Evolutionary conservation across 768 basidiomycete genomes (phyloP), one percentile per base, ranked within the genome.

Genomic region (Suillus bovinus): DNA sequence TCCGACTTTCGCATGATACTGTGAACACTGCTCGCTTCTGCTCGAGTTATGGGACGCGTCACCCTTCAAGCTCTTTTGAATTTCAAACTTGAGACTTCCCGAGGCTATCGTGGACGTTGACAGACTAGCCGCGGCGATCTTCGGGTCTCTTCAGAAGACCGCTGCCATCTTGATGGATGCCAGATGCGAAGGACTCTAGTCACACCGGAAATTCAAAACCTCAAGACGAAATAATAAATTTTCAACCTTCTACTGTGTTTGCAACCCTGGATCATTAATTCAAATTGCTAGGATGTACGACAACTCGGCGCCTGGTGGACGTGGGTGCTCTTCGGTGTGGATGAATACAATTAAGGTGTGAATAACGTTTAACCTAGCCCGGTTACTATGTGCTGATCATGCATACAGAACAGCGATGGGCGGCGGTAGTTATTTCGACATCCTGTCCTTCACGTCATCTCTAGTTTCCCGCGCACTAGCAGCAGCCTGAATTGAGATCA

Each of bases 401-500:
- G 24, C 38, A 13, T 39, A 29, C 24, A 10, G 16, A 27, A 27
- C 7, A 24, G n/a, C 5, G 22, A 3, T 16, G 24, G 24, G 47
- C 6, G 20, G 10, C 10, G 16, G 17, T 39, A 6, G 7, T 56
- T 56, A 56, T 17, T 56, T 56, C 16, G 54, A 38, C 36, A 29
- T 39, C 17, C 24, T 56, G 29, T 61, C 68, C 58, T 64, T 58
- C 42, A 64, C 4, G 20, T 74, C 63, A 10, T 70, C 62, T 10
- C 57, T 65, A 3, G 69, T 59, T 55, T 69, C 67, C 39, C 67
- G 62, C 9, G 64, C 67, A 20, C 64, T 64, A 1, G 67, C 41
- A 8, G 31, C 50, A 24, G 67, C 66, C 64, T 74, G 50, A 11
- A 11, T 17, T 6, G 39, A 56, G 29, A 31, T 16, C 9, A 39